phyloP scores from a whole-genome alignment of 352 stramenopile species.

The Phytophthora pini region DNA sequence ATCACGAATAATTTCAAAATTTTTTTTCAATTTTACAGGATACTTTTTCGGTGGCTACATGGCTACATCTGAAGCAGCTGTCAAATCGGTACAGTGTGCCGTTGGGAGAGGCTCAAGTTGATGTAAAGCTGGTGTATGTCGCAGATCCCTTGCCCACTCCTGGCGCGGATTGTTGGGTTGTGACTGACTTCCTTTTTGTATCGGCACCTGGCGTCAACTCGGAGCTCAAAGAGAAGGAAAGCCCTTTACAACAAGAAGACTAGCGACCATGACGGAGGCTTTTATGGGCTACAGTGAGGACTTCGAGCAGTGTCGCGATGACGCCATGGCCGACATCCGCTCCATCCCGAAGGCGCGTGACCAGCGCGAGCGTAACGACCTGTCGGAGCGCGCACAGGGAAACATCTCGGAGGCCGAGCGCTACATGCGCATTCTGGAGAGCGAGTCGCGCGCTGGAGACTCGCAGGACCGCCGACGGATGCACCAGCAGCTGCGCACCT shows the following conservation, averaged over 20 bases:
- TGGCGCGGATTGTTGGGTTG: constrained; percentile 38
- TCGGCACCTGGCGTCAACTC: constrained; percentile 15
- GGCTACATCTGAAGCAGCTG: constrained; percentile 15
- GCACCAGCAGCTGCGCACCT: constrained; percentile 85
- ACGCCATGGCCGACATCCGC: constrained; percentile 78
- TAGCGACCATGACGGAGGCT: constrained; percentile 68
- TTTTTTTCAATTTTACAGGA: constrained; percentile 3
- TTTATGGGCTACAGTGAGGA: constrained; percentile 86
- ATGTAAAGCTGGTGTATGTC: constrained; percentile 25
- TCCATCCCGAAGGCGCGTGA: constrained; percentile 51
- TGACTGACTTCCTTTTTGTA: constrained; percentile 42
- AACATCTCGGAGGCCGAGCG: constrained; percentile 83
- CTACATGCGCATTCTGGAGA: constrained; percentile 88
- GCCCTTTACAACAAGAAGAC: constrained; percentile 1
- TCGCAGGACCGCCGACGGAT: constrained; percentile 84
- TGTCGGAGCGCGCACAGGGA: constrained; percentile 57
- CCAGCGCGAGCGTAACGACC: constrained; percentile 50
- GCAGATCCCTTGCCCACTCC: constrained; percentile 25
- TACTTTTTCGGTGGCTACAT: constrained; percentile 20
- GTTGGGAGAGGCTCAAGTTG: constrained; percentile 15
- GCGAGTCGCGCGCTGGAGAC: constrained; percentile 77
- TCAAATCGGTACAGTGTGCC: constrained; percentile 14
- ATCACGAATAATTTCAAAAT: neutral
- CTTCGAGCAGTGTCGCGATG: constrained; percentile 86
- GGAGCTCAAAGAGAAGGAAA: neutral